phyloP scores from a whole-genome alignment of 2,329 filamentous ascomycete species.

The Metarhizium rileyi region DNA sequence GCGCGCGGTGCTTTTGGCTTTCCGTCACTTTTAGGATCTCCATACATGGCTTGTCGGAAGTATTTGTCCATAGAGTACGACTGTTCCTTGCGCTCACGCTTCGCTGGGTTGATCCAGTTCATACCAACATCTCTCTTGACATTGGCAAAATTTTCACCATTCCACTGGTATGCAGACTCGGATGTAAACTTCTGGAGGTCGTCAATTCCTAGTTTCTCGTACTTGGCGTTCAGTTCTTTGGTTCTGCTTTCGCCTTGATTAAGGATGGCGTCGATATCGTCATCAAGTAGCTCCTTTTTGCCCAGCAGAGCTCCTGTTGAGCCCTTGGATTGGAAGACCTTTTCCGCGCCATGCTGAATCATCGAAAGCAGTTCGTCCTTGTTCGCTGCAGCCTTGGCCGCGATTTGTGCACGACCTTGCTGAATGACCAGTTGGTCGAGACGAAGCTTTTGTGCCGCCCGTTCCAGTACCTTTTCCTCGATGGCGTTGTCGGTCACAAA shows the following conservation, averaged over 20 bases:
- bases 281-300: conserved; percentile 60
- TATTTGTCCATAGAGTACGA: conserved; percentile 99
- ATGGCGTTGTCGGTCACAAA: conserved; percentile 98
- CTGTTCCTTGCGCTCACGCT: conserved; percentile 96
- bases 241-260: conserved; percentile 81
- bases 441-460: conserved; percentile 91
- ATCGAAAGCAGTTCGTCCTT: conserved; percentile 95
- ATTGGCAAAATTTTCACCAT: conserved; percentile 88
- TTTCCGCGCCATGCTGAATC: conserved; percentile 98
- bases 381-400: conserved; percentile 81
- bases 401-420: conserved; percentile 86
- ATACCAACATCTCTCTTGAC: conserved; percentile 87
- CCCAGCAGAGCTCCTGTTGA: conserved; percentile 51
- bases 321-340: conserved; percentile 72
- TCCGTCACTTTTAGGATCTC: conserved; percentile 70
- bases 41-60: conserved; percentile 80
- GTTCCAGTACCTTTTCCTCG: conserved; percentile 94
- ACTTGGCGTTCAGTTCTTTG: conserved; percentile 82
- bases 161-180: conserved; percentile 98
- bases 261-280: conserved; percentile 84
- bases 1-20: conserved; percentile 95
- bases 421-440: conserved; percentile 97
- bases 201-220: conserved; percentile 93
- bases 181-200: conserved; percentile 97
- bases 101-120: conserved; percentile 95